These are phyloP conservation scores for Periconia sp. DNA, from an alignment of 2,329 filamentous ascomycete genomes.

Conservation along the genomic window DNA sequence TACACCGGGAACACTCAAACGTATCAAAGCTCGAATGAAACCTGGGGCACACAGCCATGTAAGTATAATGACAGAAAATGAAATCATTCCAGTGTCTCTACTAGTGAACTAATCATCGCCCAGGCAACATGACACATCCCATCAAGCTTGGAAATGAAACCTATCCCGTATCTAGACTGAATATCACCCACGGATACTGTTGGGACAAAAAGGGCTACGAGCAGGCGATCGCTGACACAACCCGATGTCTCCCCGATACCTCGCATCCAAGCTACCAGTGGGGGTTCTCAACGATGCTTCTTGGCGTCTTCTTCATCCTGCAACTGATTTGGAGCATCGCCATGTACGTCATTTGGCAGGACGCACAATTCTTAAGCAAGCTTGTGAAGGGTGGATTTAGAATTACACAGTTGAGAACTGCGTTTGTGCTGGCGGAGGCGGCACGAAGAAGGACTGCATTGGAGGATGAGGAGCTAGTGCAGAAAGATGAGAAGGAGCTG, in stretches of 20 bases:
- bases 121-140: no score
- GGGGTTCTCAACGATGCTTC: conserved; percentile 46
- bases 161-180: conserved; percentile 19
- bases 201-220: conserved; percentile 22
- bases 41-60: no score
- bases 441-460: conserved; percentile 30
- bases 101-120: no score
- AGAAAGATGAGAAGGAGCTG: conserved; percentile 19
- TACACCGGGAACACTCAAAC: no score
- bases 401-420: conserved; percentile 40
- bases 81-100: no score
- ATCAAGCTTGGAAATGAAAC: conserved; percentile 15
- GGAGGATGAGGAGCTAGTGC: conserved; percentile 21
- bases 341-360: conserved; percentile 45
- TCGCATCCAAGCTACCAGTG: conserved; percentile 37
- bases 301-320: conserved; percentile 36
- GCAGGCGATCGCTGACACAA: neutral
- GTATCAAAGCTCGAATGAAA: no score
- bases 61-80: no score
- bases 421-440: conserved; percentile 32
- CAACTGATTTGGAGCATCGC: conserved; percentile 37
- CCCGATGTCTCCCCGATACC: conserved; percentile 37
- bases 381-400: conserved; percentile 33
- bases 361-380: conserved; percentile 34
- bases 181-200: conserved; percentile 21